phyloP scores from a whole-genome alignment of 768 basidiomycete species.

The Termitomyces sp. region DNA sequence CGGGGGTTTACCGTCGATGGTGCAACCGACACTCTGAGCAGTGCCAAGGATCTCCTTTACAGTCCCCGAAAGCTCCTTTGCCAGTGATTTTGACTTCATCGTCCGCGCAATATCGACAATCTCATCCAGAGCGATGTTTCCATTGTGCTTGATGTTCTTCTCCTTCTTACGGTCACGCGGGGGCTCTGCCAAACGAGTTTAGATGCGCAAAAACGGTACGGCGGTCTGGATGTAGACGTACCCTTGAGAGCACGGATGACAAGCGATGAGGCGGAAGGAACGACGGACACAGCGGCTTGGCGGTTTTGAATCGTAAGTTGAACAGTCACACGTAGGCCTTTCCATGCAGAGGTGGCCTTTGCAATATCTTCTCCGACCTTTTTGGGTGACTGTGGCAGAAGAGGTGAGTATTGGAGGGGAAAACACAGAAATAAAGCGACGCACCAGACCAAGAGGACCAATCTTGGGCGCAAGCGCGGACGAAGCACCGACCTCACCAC shows the following conservation, averaged over 20 bases:
- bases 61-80: constrained; percentile 84
- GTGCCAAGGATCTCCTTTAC: constrained; percentile 99
- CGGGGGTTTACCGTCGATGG: constrained; percentile 86
- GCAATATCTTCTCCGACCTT: constrained; percentile 99
- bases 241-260: constrained; percentile 99
- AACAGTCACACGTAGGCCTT: constrained; percentile 98
- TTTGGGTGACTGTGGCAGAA: constrained; percentile 79
- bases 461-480: constrained; percentile 99
- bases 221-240: constrained; percentile 32
- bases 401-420: constrained; percentile 16
- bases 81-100: constrained; percentile 91
- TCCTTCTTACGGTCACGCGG: constrained; percentile 99
- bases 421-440: constrained; percentile 23
- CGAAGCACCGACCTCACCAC: constrained; percentile 99
- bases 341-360: constrained; percentile 97
- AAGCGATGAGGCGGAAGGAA: constrained; percentile 94
- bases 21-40: constrained; percentile 95
- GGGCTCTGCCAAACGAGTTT: constrained; percentile 59
- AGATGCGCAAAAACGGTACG: neutral
- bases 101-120: constrained; percentile 94
- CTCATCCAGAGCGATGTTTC: constrained; percentile 91
- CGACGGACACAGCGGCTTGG: constrained; percentile 95
- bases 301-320: constrained; percentile 99
- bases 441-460: constrained; percentile 97
- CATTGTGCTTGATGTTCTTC: constrained; percentile 99